Evolutionary conservation across 805 yeast genomes (phyloP), one percentile per base, ranked within the genome.

Genomic region (Candida ficus): DNA sequence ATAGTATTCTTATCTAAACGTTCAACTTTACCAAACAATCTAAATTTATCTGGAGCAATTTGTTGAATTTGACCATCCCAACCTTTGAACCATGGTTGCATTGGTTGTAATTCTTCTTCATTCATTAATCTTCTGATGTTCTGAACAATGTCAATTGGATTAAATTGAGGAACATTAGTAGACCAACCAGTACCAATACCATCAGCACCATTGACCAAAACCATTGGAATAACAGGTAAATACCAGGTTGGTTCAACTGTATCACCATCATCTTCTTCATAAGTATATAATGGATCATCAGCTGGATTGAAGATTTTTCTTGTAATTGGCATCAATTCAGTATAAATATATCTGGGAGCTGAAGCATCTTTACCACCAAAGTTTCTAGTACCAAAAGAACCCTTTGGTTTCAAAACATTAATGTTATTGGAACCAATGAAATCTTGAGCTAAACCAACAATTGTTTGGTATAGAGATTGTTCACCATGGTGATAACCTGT

Each of bases 131-230:
- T 76, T 44, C 78, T 76, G 25, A 93, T 67, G 53, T 93, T 93
- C 3, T 63, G 66, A 20, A 88, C 88, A 45, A 93, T 69, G 57
- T 91, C 98, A 12, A 61, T 53, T 0, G 99, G 99, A 58, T 93
- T 89, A 64, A 76, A 91, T 30, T 86, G 79, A 1, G 99, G 99
- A 47, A 93, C 83, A 46, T 77, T 79, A 1, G 98, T 89, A 49
- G 96, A 86, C 97, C 98, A 93, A 50, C 99, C 99, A 35, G 99
- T 90, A 47, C 99, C 99, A 61, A 93, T 93, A 67, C 99, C 99
- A 63, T 93, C 99, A 8, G 91, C 74, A 43, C 99, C 99, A 57
- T 93, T 93, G 5, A 93, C 95, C 46, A 93, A 70, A n/a, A 93
- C 59, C 87, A 89, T 86, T 9, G 99, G 99, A 29, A 93, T 52